Evolutionary conservation across 192 early-diverging fungal genomes (phyloP).

Genomic region (Diversispora epigaea): DNA sequence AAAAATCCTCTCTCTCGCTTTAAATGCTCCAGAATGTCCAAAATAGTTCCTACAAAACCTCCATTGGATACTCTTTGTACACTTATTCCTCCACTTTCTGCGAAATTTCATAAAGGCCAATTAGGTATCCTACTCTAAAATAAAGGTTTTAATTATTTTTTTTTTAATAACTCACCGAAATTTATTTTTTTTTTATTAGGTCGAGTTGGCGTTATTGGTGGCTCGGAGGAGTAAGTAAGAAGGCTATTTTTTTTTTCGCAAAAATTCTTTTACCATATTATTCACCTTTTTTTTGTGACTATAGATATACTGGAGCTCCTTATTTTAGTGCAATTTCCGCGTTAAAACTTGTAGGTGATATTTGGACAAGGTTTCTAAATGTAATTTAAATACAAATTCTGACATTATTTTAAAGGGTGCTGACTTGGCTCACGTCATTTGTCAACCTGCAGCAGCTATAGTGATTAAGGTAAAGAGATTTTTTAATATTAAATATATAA

Average conservation of each 20-base stretch:
- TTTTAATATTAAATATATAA: not conserved
- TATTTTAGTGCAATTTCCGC: constrained; percentile 79
- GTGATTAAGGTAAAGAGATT: constrained; percentile 65
- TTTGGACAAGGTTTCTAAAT: not conserved
- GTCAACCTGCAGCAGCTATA: constrained; percentile 71
- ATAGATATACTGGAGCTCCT: constrained; percentile 88
- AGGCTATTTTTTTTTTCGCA: not conserved
- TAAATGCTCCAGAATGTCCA: not conserved
- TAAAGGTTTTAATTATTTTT: not conserved
- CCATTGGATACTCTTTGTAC: constrained; percentile 4
- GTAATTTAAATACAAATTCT: constrained; percentile 7
- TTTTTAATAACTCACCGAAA: not conserved
- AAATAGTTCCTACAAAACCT: not conserved
- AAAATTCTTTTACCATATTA: not conserved
- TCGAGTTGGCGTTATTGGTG: constrained; percentile 71
- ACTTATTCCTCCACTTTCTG: constrained; percentile 57
- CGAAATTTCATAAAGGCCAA: constrained; percentile 75
- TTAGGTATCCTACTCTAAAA: constrained; percentile 52
- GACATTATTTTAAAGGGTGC: constrained; percentile 58
- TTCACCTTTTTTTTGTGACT: not conserved
- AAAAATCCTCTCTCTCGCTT: too few relatives aligned
- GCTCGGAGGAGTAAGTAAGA: constrained; percentile 76
- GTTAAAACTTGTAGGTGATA: constrained; percentile 61
- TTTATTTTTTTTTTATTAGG: constrained; percentile 45
- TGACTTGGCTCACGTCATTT: constrained; percentile 84